A percentile compares a stretch with the other conserved stretches of the same genome.
Evolutionary conservation across 805 yeast species (phyloP).

Genomic region (Saturnispora hagleri): DNA sequence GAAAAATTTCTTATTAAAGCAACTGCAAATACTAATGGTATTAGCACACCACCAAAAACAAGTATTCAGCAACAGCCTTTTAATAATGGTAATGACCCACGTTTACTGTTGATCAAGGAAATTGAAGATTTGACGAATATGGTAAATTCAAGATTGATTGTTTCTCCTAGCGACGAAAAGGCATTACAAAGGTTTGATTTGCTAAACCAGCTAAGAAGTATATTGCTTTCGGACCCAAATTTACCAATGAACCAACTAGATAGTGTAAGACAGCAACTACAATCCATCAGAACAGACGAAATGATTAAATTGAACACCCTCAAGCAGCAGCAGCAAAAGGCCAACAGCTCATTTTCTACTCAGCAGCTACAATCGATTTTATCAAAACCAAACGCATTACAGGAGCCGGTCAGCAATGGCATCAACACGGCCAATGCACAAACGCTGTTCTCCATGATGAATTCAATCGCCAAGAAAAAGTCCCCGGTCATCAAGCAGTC

Average conservation of each 20-base stretch:
- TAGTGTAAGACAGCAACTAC: conserved; percentile 25
- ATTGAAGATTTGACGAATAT: conserved; percentile 33
- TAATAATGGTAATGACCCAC: background rate
- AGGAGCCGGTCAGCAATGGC: background rate
- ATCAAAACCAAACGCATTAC: background rate
- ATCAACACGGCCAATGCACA: conserved; percentile 14
- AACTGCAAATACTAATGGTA: conserved; percentile 27
- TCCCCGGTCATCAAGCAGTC: background rate
- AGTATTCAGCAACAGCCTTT: conserved; percentile 2
- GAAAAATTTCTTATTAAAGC: conserved; percentile 64
- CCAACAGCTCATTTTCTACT: conserved; percentile 10
- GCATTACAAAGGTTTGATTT: conserved; percentile 37
- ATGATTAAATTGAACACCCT: conserved; percentile 19
- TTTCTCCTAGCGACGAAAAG: conserved; percentile 30
- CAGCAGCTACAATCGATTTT: conserved; percentile 14
- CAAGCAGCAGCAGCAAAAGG: conserved; percentile 17
- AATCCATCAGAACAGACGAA: conserved; percentile 28
- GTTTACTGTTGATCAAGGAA: conserved; percentile 20
- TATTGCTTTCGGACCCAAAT: conserved; percentile 26
- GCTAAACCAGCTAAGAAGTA: conserved; percentile 33
- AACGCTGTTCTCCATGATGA: conserved; percentile 21
- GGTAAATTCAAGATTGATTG: conserved; percentile 33
- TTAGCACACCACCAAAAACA: conserved; percentile 15
- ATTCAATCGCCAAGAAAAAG: conserved; percentile 11
- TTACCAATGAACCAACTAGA: conserved; percentile 26